Percentiles rank a stretch among this genome's conserved stretches.
These are phyloP conservation scores for Mycena leptocephala DNA, from an alignment of 768 basidiomycete genomes.

Conservation along the genomic window DNA sequence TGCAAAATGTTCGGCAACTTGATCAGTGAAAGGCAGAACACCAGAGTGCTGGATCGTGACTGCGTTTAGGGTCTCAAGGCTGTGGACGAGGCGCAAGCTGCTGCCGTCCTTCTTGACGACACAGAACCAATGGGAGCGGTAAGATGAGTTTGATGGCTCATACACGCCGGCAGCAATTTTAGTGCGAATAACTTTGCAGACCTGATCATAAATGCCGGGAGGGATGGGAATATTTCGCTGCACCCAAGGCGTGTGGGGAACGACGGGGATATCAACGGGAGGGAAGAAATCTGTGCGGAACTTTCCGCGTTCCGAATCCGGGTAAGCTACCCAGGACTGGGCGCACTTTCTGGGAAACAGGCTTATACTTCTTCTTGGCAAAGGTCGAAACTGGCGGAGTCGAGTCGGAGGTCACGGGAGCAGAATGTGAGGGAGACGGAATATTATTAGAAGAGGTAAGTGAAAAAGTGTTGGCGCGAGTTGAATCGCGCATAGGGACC, in stretches of 20 bases:
- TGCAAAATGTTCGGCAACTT: conserved; percentile 17
- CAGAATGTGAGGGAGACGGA: neutral
- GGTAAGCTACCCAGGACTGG: conserved; percentile 38
- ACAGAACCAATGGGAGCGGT: conserved; percentile 36
- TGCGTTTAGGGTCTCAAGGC: conserved; percentile 37
- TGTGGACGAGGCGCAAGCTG: conserved; percentile 37
- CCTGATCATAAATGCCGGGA: conserved; percentile 40
- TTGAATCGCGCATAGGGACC: conserved; percentile 27
- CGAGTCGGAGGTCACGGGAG: neutral
- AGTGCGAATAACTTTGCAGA: conserved; percentile 24
- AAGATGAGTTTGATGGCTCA: conserved; percentile 29
- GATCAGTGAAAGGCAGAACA: conserved; percentile 32
- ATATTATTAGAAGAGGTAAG: neutral
- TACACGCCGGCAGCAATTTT: conserved; percentile 16
- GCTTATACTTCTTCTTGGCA: conserved; percentile 43
- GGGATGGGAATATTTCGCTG: conserved; percentile 38
- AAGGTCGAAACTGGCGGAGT: neutral
- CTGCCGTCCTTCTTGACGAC: conserved; percentile 37
- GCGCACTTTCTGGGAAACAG: conserved; percentile 35
- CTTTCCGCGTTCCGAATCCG: conserved; percentile 28
- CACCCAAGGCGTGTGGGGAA: conserved; percentile 41
- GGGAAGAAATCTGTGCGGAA: conserved; percentile 42
- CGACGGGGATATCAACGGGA: conserved; percentile 37
- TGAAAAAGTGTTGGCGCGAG: neutral
- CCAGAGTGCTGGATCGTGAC: conserved; percentile 37